These are phyloP conservation scores for Eucalyptus pumila DNA, from an alignment of 345 rosid genomes.

Conservation along the genomic window DNA sequence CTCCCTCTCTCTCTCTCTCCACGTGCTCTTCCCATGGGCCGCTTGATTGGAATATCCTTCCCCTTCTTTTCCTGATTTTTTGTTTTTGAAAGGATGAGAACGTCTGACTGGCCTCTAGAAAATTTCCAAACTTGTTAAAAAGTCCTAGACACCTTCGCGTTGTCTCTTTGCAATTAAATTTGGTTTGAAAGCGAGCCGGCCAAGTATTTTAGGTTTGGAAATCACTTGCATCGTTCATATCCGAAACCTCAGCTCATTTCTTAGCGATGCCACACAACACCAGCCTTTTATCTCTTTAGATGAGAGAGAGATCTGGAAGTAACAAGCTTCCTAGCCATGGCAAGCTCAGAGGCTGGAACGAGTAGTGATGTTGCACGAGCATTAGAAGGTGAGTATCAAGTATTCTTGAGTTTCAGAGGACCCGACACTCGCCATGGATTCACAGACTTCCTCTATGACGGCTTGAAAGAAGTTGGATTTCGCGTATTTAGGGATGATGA, in stretches of 20 bases:
- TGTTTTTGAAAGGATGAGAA: too few species aligned
- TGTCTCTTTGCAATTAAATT: neutral
- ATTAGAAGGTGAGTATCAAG: neutral
- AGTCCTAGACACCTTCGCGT: too few species aligned
- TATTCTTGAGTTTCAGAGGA: neutral
- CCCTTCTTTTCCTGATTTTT: too few species aligned
- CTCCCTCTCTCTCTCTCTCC: too few species aligned
- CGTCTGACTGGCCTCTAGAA: too few species aligned
- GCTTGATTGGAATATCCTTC: too few species aligned
- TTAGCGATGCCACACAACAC: neutral
- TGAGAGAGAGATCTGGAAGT: neutral
- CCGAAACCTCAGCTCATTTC: neutral
- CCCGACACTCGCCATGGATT: neutral
- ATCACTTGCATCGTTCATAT: neutral
- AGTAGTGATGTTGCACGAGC: neutral
- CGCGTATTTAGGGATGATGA: neutral
- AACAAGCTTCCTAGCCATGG: neutral
- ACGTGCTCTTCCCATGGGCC: too few species aligned
- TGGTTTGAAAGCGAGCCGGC: neutral
- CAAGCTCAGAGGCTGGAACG: neutral
- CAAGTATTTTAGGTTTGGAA: neutral
- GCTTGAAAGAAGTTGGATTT: neutral
- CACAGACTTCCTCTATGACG: neutral
- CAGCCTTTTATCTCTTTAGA: neutral
- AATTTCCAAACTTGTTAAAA: too few species aligned